Conservation (phyloP, 192 early-diverging fungal species). For the Umbelopsis ramanniana region DNA sequence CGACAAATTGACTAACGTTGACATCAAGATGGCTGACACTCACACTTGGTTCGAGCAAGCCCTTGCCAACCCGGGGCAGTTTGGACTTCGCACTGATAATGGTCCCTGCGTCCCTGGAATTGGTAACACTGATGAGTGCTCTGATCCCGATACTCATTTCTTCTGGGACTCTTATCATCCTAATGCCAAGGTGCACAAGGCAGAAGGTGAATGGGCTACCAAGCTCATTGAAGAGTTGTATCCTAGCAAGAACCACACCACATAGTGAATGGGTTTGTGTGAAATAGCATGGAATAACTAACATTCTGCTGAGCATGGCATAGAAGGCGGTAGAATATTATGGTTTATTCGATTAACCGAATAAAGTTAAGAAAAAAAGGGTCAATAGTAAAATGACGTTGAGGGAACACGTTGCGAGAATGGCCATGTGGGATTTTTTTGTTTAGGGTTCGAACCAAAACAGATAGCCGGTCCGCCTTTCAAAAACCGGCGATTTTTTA, state of each 20-base stretch:
- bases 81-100: conserved; percentile 2
- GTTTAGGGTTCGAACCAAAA: too few relatives aligned
- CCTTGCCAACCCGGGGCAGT: neutral
- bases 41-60: neutral
- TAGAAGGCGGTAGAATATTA: too few relatives aligned
- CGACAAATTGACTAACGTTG: neutral
- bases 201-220: conserved; percentile 18
- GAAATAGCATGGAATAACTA: too few relatives aligned
- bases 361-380: too few relatives aligned
- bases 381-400: too few relatives aligned
- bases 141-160: conserved; percentile 8
- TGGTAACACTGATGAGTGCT: conserved; percentile 1
- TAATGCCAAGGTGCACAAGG: conserved; percentile 24
- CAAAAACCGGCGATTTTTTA: too few relatives aligned
- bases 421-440: too few relatives aligned
- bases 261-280: neutral
- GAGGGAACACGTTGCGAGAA: too few relatives aligned
- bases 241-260: neutral
- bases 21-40: conserved; percentile 1
- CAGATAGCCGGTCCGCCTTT: too few relatives aligned
- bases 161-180: conserved; percentile 26
- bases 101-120: conserved; percentile 4
- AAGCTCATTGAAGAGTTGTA: neutral
- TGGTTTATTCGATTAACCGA: too few relatives aligned
- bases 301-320: too few relatives aligned